These are phyloP conservation scores for Arabidopsis thaliana DNA, from an alignment of 345 rosid species.

Conservation along the genomic window TAIR10.1 NC_003076.8:16510001-16510500, in stretches of 20 bases:
- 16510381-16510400: background rate
- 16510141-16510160: slow-evolving; percentile 19
- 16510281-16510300: slow-evolving; percentile 22
- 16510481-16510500: background rate
- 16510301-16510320: slow-evolving; percentile 8
- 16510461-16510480: background rate
- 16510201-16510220: slow-evolving; percentile 9
- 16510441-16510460: background rate
- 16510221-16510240: slow-evolving; percentile 35
- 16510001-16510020: slow-evolving; percentile 13
- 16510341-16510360: too few species aligned
- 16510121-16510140: slow-evolving; percentile 41
- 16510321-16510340: slow-evolving; percentile 7
- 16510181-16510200: slow-evolving; percentile 3
- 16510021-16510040: slow-evolving; percentile 34
- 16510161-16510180: slow-evolving; percentile 30
- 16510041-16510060: slow-evolving; percentile 4
- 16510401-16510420: background rate
- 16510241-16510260: slow-evolving; percentile 32
- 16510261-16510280: background rate
- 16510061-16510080: slow-evolving; percentile 15
- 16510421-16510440: background rate
- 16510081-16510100: slow-evolving; percentile 7
- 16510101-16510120: slow-evolving; percentile 32
- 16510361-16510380: background rate